Base-by-base conservation (phyloP, 1,284 basidiomycete species). In the Rugosomyces carneus region DNA sequence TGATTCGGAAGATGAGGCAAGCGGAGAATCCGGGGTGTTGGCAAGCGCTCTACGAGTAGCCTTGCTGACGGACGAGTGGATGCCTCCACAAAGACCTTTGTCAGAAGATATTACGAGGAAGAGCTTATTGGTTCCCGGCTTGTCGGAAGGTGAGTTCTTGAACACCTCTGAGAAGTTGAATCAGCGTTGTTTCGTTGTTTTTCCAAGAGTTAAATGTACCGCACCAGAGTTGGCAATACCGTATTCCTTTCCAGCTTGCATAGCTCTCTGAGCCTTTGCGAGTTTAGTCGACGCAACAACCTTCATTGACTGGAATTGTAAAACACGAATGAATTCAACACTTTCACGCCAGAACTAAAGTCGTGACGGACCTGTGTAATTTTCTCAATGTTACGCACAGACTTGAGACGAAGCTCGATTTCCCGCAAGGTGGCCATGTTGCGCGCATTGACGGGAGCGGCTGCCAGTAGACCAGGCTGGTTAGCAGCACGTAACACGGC, bases 51-150 rank as follows among this genome's bases (percentile, higher is more conserved):
- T 78, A 58, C 89, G 89, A 50, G 91, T 89, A 43, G 81, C 78
- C 73, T 97, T 97, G 58, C 89, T 80, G 61, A 99, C 89, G 51
- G 92, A 93, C 35, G 95, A 98, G 78, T 99, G 95, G 64, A 99
- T 97, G 82, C 96, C 96, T 73, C 96, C 96, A 68, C 95, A 99
- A 49, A 99, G 90, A 73, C 96, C 95, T 76, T 96, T 95, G 83
- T 99, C 95, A 49, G 94, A 98, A 40, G 95, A 96, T 60, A 95
- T 70, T 67, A 94, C 89, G 57, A 99, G 69, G 74, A 94, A 91
- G 57, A 97, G 87, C 62, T 89, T 86, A 70, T 81, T 84, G 59
- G 80, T 74, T 26, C 74, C 67, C 9, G 77, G 65, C 48, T 76
- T 75, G 61, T 85, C 79, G 13, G 80, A 67, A 39, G 80, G 70